Evolutionary conservation across 371 early-diverging fungal genomes (phyloP), one percentile per base, ranked within the genome.

Genomic region (Globomyces sp.): DNA sequence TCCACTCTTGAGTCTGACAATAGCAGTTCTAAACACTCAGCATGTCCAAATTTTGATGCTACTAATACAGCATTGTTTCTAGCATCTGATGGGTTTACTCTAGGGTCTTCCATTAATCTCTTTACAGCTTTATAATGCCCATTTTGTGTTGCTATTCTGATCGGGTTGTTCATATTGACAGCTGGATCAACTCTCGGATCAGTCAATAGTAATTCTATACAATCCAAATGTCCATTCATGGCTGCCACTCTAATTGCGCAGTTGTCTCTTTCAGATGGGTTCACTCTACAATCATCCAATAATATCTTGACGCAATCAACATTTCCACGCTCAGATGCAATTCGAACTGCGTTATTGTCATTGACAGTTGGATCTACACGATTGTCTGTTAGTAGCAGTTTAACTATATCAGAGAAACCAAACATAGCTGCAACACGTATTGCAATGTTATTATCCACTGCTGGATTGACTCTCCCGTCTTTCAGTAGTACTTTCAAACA

Each of bases 131-230:
- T 39, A 40, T 34, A 46, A 9, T 49, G 4, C 9, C 55, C 55
- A 40, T 55, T 55, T 55, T 55, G 40, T 2, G 49, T 8, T 4
- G 51, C 63, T 4, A 50, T 24, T 5, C 13, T 52, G 10, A 52
- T 13, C 48, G 63, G 49, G 6, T 36, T 40, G 45, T 50, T 49
- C 34, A 41, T 13, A 36, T 40, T 39, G 37, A 8, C 37, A 39
- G 64, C 8, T 3, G 70, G 62, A 47, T 58, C 66, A 24, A 66
- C 67, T 8, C 70, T 39, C 4, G 53, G n/a, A 61, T 70, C 70
- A 6, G n/a, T 61, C 55, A 72, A 39, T 1, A 39, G 40, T 40
- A 55, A n/a, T 39, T 55, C 40, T 55, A 55, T 8, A 39, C 36
- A 39, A 9, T 55, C 55, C 55, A 55, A 55, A 39, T 55, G 55